phyloP scores from a whole-genome alignment of 306 rosid genomes.

The Cicer cuneatum region DNA sequence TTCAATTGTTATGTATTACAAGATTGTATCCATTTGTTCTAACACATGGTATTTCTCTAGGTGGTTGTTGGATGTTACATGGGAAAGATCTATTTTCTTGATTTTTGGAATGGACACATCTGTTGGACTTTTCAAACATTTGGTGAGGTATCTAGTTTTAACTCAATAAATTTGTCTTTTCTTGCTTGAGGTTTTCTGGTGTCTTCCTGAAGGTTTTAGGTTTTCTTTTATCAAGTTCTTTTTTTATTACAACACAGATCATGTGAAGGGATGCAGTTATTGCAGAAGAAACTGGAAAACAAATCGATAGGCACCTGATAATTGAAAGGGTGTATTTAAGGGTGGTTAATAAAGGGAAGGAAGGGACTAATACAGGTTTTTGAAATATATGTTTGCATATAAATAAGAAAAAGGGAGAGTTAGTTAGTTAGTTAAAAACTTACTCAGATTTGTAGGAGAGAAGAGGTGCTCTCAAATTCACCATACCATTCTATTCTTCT shows the following conservation, averaged over 20 bases:
- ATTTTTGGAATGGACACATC: slow-evolving; percentile 66
- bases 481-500: no score
- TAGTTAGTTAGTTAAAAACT: background rate
- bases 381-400: no score
- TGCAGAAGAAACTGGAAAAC: slow-evolving; percentile 27
- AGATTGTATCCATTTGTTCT: slow-evolving; percentile 41
- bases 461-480: background rate
- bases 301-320: background rate
- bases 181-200: slow-evolving; percentile 40
- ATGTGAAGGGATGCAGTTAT: slow-evolving; percentile 29
- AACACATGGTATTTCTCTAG: slow-evolving; percentile 50
- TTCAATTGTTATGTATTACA: slow-evolving; percentile 35
- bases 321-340: background rate
- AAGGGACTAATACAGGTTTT: background rate
- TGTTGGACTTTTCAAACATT: slow-evolving; percentile 85
- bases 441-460: background rate
- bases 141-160: slow-evolving; percentile 71
- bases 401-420: background rate
- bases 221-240: slow-evolving; percentile 17
- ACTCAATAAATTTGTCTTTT: slow-evolving; percentile 32
- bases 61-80: slow-evolving; percentile 92
- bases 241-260: background rate
- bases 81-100: slow-evolving; percentile 88
- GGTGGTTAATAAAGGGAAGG: background rate
- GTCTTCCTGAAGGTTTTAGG: slow-evolving; percentile 20